Evolutionary conservation across 1,284 basidiomycete genomes (phyloP), one percentile per base, ranked within the genome.

Genomic region (Mycosarcoma mackinlayi): DNA sequence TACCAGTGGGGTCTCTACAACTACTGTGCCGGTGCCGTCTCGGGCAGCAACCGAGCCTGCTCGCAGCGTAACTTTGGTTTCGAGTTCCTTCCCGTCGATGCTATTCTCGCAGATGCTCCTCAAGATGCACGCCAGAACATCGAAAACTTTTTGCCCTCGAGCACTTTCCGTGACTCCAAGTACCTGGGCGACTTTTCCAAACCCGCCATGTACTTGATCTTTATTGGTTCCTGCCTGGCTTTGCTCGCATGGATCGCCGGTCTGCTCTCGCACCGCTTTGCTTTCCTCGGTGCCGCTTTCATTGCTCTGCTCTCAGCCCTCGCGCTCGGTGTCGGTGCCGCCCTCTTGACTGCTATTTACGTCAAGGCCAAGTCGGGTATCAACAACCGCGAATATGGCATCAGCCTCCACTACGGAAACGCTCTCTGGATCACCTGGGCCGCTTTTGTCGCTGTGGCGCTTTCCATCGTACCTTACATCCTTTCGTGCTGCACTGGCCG

Each of bases 341-440:
- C 74, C 2, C 62, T 82, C 24, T 59, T 72, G 48, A 82, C 80
- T 6, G 79, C 79, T 23, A 74, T 81, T 35, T 55, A 77, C 40
- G 49, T 54, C 48, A 71, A 73, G 53, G 60, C 76, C 7, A 54
- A 50, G 28, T 39, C 60, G 14, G 42, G n/a, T n/a, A n/a, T 79
- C 37, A 57, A 57, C 30, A 45, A 52, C 19, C 39, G 21, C 14
- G 55, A 48, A 42, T 62, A 63, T 31, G 74, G 71, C 9, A 25
- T 77, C 23, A 27, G 40, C 6, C 45, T 79, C n/a, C 24, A 54
- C 31, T 80, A 77, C 53, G 76, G 77, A 16, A 76, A 81, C 44
- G 73, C 77, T 6, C 67, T 82, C 30, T 82, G 80, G 80, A 60
- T 82, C 41, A 69, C 55, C 27, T 77, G 80, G 80, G 78, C 73